phyloP scores from a whole-genome alignment of 495 filamentous ascomycete species.

The Elasticomyces elasticus region DNA sequence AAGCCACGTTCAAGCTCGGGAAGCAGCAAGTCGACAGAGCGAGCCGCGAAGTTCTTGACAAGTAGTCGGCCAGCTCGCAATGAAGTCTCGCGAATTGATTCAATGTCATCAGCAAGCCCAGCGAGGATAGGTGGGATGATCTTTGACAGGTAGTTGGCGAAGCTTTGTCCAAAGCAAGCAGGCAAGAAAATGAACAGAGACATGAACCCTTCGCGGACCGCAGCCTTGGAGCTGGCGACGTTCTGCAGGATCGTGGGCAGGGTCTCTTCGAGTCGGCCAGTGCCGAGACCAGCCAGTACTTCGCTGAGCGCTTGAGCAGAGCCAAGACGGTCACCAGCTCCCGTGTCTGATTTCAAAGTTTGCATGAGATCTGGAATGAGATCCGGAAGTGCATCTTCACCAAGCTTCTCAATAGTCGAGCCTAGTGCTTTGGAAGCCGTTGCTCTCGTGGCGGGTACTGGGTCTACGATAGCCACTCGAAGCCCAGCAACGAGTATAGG shows the following conservation, averaged over 20 bases:
- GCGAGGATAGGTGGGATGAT: constrained; percentile 94
- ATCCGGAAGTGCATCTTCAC: constrained; percentile 92
- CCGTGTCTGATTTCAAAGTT: constrained; percentile 92
- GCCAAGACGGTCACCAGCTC: constrained; percentile 87
- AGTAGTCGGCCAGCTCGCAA: constrained; percentile 84
- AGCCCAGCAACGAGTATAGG: constrained; percentile 87
- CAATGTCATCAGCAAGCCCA: constrained; percentile 89
- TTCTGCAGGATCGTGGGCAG: constrained; percentile 95
- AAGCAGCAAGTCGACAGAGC: constrained; percentile 84
- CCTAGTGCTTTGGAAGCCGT: constrained; percentile 94
- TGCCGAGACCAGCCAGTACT: constrained; percentile 90
- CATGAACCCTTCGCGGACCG: constrained; percentile 97
- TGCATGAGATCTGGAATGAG: constrained; percentile 96
- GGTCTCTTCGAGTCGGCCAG: constrained; percentile 84
- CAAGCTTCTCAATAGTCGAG: constrained; percentile 90
- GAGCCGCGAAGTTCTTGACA: constrained; percentile 94
- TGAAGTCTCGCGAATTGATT: constrained; percentile 88
- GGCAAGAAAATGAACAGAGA: constrained; percentile 98
- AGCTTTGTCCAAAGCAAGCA: constrained; percentile 97
- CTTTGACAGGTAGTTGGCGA: constrained; percentile 85
- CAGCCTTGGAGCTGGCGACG: constrained; percentile 77
- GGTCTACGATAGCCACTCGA: constrained; percentile 81
- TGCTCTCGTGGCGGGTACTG: constrained; percentile 91
- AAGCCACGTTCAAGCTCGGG: constrained; percentile 92
- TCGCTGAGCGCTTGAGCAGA: constrained; percentile 96